Evolutionary conservation across 1,139 yeast species (phyloP), one percentile per base, ranked within the genome.

Genomic region (Yamadazyma blattariae): DNA sequence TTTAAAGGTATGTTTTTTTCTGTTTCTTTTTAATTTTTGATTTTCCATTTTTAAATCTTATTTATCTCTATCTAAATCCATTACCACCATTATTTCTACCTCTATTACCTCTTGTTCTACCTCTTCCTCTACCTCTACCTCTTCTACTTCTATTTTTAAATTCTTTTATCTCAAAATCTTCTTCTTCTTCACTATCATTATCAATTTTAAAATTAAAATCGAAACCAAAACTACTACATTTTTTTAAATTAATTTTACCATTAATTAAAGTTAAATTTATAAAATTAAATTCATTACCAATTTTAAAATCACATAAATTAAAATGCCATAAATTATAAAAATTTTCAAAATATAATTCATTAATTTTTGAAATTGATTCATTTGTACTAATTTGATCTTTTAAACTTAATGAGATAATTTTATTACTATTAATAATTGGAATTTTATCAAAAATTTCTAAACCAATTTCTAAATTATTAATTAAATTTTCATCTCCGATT

Each of bases 281-380:
- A 2, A 56, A 38, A 38, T 64, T 64, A 29, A 48, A 49, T n/a
- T 50, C 52, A 10, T 37, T 35, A 12, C 40, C 41, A 12, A 52
- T 47, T 17, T 50, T 37, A 35, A 56, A 57, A 52, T 83, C 92
- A 50, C 89, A 78, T 34, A 84, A 59, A 50, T 83, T 83, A 52
- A 81, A 82, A 54, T 84, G 88, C 94, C 94, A 84, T 43, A 81
- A 68, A 51, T 82, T 80, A 47, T 81, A 80, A 54, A 79, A 82
- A 2, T 87, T 79, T 13, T 76, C 65, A 50, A 76, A 75, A 47
- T 79, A 75, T 34, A 74, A 61, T 46, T 79, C 86, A 50, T 78
- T 77, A 35, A 72, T 56, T 37, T 56, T 51, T 35, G 62, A 59
- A 25, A 64, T 45, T 8, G 59, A 47, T 29, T 49, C 51, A 39